A percentile compares a stretch with the other conserved stretches of the same genome.
phyloP scores from a whole-genome alignment of 179 eudicot species.

The Camellia oleifera region DNA sequence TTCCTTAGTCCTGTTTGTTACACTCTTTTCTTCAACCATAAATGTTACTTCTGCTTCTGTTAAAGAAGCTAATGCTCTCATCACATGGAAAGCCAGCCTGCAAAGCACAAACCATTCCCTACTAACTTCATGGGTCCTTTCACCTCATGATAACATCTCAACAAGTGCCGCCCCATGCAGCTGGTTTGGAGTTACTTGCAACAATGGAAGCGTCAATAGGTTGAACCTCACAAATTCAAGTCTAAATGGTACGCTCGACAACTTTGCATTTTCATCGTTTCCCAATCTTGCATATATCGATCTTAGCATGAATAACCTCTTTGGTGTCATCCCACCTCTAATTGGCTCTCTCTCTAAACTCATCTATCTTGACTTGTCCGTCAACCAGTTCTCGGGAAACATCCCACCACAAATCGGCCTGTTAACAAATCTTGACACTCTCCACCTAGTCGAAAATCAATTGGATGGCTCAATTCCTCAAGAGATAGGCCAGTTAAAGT shows the following conservation, averaged over 20 bases:
- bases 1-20: background rate
- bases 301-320: constrained; percentile 37
- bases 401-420: constrained; percentile 17
- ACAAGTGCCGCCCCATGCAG: constrained; percentile 30
- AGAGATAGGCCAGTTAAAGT: constrained; percentile 7
- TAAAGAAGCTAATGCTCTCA: constrained; percentile 45
- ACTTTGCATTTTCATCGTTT: constrained; percentile 43
- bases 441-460: constrained; percentile 13
- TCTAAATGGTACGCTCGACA: constrained; percentile 38
- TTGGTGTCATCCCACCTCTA: constrained; percentile 38
- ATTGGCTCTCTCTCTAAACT: constrained; percentile 17
- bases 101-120: constrained; percentile 28
- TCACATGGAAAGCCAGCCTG: constrained; percentile 49
- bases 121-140: constrained; percentile 39
- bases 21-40: background rate
- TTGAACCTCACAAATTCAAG: constrained; percentile 45
- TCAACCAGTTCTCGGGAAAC: constrained; percentile 18
- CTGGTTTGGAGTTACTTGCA: constrained; percentile 51
- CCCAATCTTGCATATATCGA: constrained; percentile 36
- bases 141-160: background rate
- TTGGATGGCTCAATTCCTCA: constrained; percentile 23
- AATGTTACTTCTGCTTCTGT: constrained; percentile 10
- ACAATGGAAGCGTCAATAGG: constrained; percentile 25
- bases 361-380: constrained; percentile 16
- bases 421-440: constrained; percentile 13